These are phyloP conservation scores for Saturnispora gosingensis DNA, from an alignment of 805 yeast species.

Conservation along the genomic window DNA sequence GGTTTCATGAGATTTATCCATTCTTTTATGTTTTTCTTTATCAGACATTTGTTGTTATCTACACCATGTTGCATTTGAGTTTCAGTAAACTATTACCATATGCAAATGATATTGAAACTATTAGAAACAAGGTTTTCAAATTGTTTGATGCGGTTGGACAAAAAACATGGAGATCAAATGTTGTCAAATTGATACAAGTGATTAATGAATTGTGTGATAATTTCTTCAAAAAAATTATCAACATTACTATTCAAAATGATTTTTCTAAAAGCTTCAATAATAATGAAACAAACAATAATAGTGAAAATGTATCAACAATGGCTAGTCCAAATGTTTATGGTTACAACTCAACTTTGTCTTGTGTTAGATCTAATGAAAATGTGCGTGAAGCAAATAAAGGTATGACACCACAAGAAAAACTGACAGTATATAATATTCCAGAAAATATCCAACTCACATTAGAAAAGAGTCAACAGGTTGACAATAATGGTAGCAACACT, in stretches of 20 bases:
- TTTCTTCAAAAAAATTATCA: conserved; percentile 16
- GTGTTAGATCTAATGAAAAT: not conserved
- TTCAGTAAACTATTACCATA: conserved; percentile 24
- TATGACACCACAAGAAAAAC: not conserved
- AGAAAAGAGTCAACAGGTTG: not conserved
- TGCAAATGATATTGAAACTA: conserved; percentile 19
- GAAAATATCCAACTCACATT: conserved; percentile 12
- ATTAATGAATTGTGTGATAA: conserved; percentile 27
- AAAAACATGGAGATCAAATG: conserved; percentile 24
- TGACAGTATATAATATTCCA: conserved; percentile 9
- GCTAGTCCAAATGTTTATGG: not conserved
- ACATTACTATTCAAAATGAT: not conserved
- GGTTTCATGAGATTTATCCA: conserved; percentile 34
- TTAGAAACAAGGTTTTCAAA: conserved; percentile 23
- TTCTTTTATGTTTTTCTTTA: conserved; percentile 40
- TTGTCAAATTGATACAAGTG: conserved; percentile 24
- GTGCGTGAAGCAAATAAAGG: not conserved
- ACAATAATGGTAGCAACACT: not conserved
- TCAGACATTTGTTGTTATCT: conserved; percentile 43
- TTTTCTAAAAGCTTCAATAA: conserved; percentile 4
- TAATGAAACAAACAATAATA: not conserved
- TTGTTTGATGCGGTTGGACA: conserved; percentile 23
- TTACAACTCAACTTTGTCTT: not conserved
- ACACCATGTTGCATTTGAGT: conserved; percentile 38
- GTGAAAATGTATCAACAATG: not conserved